Evolutionary conservation across 306 rosid species (phyloP).

Genomic region (Castanospermum australe): DNA sequence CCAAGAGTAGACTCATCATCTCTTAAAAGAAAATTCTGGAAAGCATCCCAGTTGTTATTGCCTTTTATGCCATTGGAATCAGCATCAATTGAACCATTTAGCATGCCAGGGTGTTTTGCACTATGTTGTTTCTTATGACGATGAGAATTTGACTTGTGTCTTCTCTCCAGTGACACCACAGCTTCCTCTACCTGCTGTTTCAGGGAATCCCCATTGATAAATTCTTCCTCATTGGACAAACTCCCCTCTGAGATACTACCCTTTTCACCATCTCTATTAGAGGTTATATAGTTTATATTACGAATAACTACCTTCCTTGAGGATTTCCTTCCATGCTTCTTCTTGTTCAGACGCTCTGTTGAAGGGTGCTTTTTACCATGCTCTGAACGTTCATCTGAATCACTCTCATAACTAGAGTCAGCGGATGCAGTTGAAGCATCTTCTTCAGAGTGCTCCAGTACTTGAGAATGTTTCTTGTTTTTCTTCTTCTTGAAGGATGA

Average conservation of each 20-base stretch:
- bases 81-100: slow-evolving; percentile 39
- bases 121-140: slow-evolving; percentile 55
- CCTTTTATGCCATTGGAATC: slow-evolving; percentile 49
- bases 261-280: slow-evolving; percentile 74
- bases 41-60: slow-evolving; percentile 78
- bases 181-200: slow-evolving; percentile 88
- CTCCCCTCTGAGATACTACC: slow-evolving; percentile 64
- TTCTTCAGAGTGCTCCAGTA: slow-evolving; percentile 53
- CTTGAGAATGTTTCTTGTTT: slow-evolving; percentile 64
- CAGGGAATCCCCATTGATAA: slow-evolving; percentile 68
- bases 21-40: slow-evolving; percentile 84
- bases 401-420: slow-evolving; percentile 69
- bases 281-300: slow-evolving; percentile 91
- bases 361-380: slow-evolving; percentile 51
- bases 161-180: slow-evolving; percentile 78
- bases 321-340: slow-evolving; percentile 71
- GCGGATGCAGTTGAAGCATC: slow-evolving; percentile 50
- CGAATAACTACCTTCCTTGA: slow-evolving; percentile 93
- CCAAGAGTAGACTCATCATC: slow-evolving; percentile 56
- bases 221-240: slow-evolving; percentile 66
- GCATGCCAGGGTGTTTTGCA: slow-evolving; percentile 29
- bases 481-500: slow-evolving; percentile 58
- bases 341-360: slow-evolving; percentile 39
- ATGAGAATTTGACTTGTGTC: slow-evolving; percentile 57
- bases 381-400: slow-evolving; percentile 50